Evolutionary conservation across 2,329 filamentous ascomycete genomes (phyloP), one percentile per base, ranked within the genome.

Genomic region (Paracorniculantispora psalliotae): DNA sequence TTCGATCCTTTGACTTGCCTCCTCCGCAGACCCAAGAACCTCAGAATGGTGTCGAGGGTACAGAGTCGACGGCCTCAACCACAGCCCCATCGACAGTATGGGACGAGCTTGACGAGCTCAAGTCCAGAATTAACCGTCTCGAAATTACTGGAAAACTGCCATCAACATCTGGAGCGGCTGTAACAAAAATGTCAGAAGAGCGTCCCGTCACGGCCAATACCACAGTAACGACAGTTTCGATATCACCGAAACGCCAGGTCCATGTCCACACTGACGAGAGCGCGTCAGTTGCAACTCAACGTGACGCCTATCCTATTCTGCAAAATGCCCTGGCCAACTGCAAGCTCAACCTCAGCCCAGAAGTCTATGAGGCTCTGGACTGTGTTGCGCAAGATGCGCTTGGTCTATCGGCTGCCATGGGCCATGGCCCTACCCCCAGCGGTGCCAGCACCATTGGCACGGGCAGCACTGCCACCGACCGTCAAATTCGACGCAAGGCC

Each of bases 71-170:
- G 0, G 81, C 89, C 35, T 97, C 94, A 0, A 94, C 91, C 0
- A 92, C 88, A 1, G 91, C 91, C 1, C 91, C 92, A 13, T 96
- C 92, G 2, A 97, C 92, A 0, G 91, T 99, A 2, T 99, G 94
- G 94, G 94, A 97, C 70, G 94, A 99, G 73, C 77, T 99, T 28
- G 94, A 97, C 66, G 94, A 97, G 64, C 77, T 99, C 49, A 97
- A 97, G 72, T 94, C 91, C 43, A 86, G 94, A 30, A 96, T 99
- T 66, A 87, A 91, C 66, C 90, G 91, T 61, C 82, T 99, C 10
- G 94, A 97, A 72, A 75, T 96, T 65, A 96, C 91, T 2, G 92
- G 92, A 60, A 96, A 96, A 73, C 77, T 94, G 35, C 92, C 92
- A 0, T 78, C 90, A 0, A 92, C 90, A 2, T 93, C 92, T 2